A percentile compares a stretch with the other conserved stretches of the same genome.
Conservation (phyloP, 2,329 filamentous ascomycete species). For the Fusarium piperis region DNA sequence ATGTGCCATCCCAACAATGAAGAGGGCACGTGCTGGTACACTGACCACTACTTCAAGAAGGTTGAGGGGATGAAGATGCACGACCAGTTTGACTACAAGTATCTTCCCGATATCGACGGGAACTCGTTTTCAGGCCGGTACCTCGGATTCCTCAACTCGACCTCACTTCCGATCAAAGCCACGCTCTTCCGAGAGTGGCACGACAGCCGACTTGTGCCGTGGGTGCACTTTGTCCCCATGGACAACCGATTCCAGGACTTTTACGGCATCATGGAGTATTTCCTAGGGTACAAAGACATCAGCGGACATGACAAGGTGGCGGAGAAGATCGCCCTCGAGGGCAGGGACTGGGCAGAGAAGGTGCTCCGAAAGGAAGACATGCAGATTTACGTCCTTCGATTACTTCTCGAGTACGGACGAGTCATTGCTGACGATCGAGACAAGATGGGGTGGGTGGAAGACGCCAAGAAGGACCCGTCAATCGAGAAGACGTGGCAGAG, state of each 20-base stretch:
- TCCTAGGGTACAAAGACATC: constrained; percentile 66
- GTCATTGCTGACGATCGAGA: constrained; percentile 62
- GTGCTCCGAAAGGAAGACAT: constrained; percentile 78
- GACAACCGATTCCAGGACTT: constrained; percentile 78
- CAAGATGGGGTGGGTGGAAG: constrained; percentile 65
- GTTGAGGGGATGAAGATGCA: constrained; percentile 54
- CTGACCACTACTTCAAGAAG: constrained; percentile 55
- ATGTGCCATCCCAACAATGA: constrained; percentile 56
- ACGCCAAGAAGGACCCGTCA: constrained; percentile 52
- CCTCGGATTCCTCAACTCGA: constrained; percentile 74
- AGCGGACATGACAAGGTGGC: constrained; percentile 66
- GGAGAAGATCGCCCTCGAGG: constrained; percentile 70
- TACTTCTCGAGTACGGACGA: constrained; percentile 72
- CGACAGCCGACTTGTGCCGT: constrained; percentile 76
- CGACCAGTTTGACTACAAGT: constrained; percentile 71
- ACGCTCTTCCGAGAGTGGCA: constrained; percentile 86
- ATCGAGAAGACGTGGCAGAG: constrained; percentile 45
- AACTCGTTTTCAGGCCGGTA: constrained; percentile 76
- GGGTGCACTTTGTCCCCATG: constrained; percentile 85
- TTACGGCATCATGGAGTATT: constrained; percentile 79
- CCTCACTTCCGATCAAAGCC: constrained; percentile 78
- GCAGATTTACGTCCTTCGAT: constrained; percentile 73
- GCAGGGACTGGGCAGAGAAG: constrained; percentile 74
- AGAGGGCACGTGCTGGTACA: constrained; percentile 58
- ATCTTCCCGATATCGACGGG: constrained; percentile 80